Evolutionary conservation across 2,329 filamentous ascomycete species (phyloP), one percentile per base, ranked within the genome.

Genomic region (Xylaria sp.): DNA sequence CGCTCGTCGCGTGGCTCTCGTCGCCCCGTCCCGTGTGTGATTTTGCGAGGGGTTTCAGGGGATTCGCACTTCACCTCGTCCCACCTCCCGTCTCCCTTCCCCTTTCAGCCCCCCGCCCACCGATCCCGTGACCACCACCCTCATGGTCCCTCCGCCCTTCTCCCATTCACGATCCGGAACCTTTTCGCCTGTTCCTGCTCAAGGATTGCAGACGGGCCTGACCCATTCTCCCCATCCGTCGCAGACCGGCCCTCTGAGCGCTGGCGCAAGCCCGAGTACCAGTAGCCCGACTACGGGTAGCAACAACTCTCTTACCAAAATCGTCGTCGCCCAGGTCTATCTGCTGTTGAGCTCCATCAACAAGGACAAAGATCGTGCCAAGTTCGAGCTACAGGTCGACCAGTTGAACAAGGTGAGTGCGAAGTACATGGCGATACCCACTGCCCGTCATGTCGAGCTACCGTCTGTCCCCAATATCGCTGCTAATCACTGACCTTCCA

Each of bases 291-390:
- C 78, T 59, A 74, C 86, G 77, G 86, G 86, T 81, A 71, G 56
- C 63, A 85, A 83, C 73, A 89, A 82, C 79, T 91, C 91, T 78
- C 86, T 98, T 76, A 92, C 92, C 70, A 98, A 97, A 83, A 96
- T 99, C 81, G 94, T 96, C 76, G 91, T 97, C 78, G 94, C 96
- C 73, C 96, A 99, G 85, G 90, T 98, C 74, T 97, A 96, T 83
- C 90, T 99, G 73, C 89, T 99, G 67, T 88, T 99, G 74, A 96
- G 94, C 83, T 94, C 94, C 41, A 92, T 98, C 79, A 98, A 96
- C 81, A 94, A 98, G 84, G 95, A 97, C 81, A 94, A 94, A 83
- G 94, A 89, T 79, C 90, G 91, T 78, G 89, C 89, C 78, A 97
- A 97, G 92, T 97, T 93, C 92, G 94, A 97, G 81, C 86, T 91